These are phyloP conservation scores for Poa annua DNA, from an alignment of 176 grass and related monocot genomes.

Conservation along the genomic window DNA sequence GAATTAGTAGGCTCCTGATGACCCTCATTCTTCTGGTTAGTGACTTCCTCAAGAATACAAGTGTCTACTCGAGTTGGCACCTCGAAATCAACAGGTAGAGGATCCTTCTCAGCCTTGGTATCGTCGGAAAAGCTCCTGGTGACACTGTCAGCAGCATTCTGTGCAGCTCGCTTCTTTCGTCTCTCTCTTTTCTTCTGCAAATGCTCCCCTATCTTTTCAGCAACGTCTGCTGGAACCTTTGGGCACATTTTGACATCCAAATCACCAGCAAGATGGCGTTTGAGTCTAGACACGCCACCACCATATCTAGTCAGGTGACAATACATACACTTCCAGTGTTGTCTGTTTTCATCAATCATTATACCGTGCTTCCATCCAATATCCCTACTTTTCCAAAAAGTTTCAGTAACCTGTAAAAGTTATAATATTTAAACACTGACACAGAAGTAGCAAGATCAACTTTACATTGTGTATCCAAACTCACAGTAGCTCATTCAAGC, in stretches of 20 bases:
- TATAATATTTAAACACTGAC: constrained; percentile 24
- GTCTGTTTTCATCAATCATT: constrained; percentile 79
- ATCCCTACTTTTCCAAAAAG: constrained; percentile 71
- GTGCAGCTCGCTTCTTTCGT: constrained; percentile 46
- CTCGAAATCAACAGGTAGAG: constrained; percentile 39
- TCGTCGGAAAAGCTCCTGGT: constrained; percentile 36
- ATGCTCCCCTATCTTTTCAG: constrained; percentile 66
- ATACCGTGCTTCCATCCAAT: constrained; percentile 76
- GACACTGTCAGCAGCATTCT: constrained; percentile 37
- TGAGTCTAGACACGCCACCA: constrained; percentile 93
- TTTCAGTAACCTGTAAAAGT: constrained; percentile 46
- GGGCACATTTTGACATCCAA: constrained; percentile 82
- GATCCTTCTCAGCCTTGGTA: constrained; percentile 38
- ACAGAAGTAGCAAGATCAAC: constrained; percentile 19
- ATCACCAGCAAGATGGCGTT: constrained; percentile 86
- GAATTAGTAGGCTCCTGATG: constrained; percentile 37
- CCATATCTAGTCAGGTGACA: constrained; percentile 80
- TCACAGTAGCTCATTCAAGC: constrained; percentile 36
- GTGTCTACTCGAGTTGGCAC: constrained; percentile 21
- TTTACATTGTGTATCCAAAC: constrained; percentile 30
- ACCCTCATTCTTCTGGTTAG: constrained; percentile 44
- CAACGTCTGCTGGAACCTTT: constrained; percentile 72
- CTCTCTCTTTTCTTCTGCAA: constrained; percentile 61
- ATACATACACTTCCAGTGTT: constrained; percentile 89
- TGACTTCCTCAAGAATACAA: constrained; percentile 53